A percentile compares a stretch with the other conserved stretches of the same genome.
These are phyloP conservation scores for Rosa chinensis DNA, from an alignment of 306 rosid genomes.

Conservation along the genomic window DNA sequence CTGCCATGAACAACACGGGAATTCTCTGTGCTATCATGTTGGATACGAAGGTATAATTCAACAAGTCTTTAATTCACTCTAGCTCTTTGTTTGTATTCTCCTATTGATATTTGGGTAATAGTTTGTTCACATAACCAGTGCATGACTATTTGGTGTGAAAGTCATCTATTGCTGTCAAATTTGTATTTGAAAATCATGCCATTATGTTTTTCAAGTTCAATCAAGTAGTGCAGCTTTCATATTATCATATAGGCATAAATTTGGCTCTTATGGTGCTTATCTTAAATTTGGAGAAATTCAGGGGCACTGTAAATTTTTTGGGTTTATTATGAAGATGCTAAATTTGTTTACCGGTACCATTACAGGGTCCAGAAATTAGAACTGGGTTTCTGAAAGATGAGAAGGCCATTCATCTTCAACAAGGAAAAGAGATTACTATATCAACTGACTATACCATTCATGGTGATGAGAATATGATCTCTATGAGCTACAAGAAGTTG, in stretches of 20 bases:
- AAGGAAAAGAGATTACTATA: slow-evolving; percentile 71
- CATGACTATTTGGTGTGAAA: neutral
- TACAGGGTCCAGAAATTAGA: slow-evolving; percentile 94
- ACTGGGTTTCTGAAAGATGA: slow-evolving; percentile 86
- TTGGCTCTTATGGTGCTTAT: neutral
- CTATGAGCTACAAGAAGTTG: slow-evolving; percentile 94
- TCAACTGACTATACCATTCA: slow-evolving; percentile 75
- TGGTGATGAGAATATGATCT: slow-evolving; percentile 74
- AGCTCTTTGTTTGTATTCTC: neutral
- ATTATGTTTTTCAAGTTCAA: neutral
- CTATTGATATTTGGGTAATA: neutral
- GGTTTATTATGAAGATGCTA: neutral
- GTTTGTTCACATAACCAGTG: neutral
- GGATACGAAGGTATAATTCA: slow-evolving; percentile 16
- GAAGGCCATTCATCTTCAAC: slow-evolving; percentile 67
- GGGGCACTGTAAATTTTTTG: neutral
- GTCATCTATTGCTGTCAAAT: neutral
- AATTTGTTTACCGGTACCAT: neutral
- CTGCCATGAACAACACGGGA: slow-evolving; percentile 32
- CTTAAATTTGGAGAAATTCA: neutral
- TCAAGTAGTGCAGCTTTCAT: neutral
- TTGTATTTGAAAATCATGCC: neutral
- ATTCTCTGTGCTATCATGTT: slow-evolving; percentile 40
- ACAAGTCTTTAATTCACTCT: neutral
- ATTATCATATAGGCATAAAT: neutral